Evolutionary conservation across 2,329 filamentous ascomycete species (phyloP).

Genomic region (Colletotrichum agaves): DNA sequence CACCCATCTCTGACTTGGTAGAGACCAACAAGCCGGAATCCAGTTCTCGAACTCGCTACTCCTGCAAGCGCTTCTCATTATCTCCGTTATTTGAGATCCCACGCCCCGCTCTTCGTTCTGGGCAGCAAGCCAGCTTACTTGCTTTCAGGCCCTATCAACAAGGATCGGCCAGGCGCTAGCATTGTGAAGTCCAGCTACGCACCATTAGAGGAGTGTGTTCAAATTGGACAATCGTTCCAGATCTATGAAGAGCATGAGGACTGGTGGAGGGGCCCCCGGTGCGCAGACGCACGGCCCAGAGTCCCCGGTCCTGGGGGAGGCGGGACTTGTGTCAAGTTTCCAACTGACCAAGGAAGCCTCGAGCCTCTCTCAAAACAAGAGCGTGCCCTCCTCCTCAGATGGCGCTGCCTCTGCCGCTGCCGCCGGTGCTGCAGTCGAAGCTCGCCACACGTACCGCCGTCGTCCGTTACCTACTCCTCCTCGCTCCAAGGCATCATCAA

Average conservation of each 20-base stretch:
- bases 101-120: constrained; percentile 28
- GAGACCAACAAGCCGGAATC: constrained; percentile 4
- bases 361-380: constrained; percentile 47
- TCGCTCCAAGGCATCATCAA: constrained; percentile 33
- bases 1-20: not conserved
- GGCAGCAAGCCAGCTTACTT: constrained; percentile 19
- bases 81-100: constrained; percentile 29
- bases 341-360: constrained; percentile 46
- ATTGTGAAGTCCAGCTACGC: constrained; percentile 28
- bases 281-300: constrained; percentile 41
- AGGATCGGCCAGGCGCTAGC: constrained; percentile 33
- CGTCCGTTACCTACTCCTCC: constrained; percentile 40
- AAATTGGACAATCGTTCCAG: constrained; percentile 48
- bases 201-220: constrained; percentile 45
- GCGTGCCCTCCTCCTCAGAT: constrained; percentile 42
- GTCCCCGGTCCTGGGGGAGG: constrained; percentile 38
- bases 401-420: constrained; percentile 44
- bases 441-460: constrained; percentile 39
- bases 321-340: constrained; percentile 50
- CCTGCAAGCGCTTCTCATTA: constrained; percentile 22
- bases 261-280: constrained; percentile 37
- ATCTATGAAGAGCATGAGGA: constrained; percentile 43
- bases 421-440: constrained; percentile 43
- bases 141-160: constrained; percentile 30
- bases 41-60: constrained; percentile 13